Conservation (phyloP, 2,329 filamentous ascomycete species). For the Simplicillium sp. region DNA sequence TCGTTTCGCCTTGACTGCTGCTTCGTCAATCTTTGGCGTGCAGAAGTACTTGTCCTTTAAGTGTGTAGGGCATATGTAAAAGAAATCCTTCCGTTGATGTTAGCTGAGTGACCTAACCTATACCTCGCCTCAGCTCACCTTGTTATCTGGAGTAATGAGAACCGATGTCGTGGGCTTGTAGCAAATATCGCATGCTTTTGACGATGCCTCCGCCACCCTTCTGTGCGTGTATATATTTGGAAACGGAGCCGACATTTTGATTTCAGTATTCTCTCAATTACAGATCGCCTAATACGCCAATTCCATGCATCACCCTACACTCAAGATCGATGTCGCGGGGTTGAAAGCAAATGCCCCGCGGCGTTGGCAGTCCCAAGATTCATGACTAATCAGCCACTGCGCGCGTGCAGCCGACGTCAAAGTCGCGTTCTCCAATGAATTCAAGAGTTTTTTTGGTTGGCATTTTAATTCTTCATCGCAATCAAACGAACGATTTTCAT, state of each 20-base stretch:
- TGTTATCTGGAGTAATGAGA: slow-evolving; percentile 79
- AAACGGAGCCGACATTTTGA: slow-evolving; percentile 38
- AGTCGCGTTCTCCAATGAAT: too few species aligned
- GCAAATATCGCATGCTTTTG: slow-evolving; percentile 84
- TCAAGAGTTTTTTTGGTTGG: too few species aligned
- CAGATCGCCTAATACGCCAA: too few species aligned
- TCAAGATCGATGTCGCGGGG: neutral
- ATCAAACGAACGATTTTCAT: neutral
- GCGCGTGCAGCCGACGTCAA: too few species aligned
- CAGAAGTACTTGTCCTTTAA: slow-evolving; percentile 78
- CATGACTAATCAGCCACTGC: too few species aligned
- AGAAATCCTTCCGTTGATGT: slow-evolving; percentile 55
- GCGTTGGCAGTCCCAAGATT: too few species aligned
- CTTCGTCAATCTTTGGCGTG: slow-evolving; percentile 61
- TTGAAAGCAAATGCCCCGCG: too few species aligned
- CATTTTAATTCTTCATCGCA: too few species aligned
- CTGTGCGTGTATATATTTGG: slow-evolving; percentile 79
- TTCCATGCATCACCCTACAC: neutral
- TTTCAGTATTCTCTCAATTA: too few species aligned
- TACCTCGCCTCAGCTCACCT: slow-evolving; percentile 40
- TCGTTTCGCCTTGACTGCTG: slow-evolving; percentile 48
- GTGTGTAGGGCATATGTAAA: slow-evolving; percentile 80
- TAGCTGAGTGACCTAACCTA: slow-evolving; percentile 9
- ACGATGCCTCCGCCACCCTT: slow-evolving; percentile 73
- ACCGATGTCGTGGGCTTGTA: slow-evolving; percentile 83